Conservation (phyloP, 1,284 basidiomycete species). For the Ganoderma multipileum region DNA sequence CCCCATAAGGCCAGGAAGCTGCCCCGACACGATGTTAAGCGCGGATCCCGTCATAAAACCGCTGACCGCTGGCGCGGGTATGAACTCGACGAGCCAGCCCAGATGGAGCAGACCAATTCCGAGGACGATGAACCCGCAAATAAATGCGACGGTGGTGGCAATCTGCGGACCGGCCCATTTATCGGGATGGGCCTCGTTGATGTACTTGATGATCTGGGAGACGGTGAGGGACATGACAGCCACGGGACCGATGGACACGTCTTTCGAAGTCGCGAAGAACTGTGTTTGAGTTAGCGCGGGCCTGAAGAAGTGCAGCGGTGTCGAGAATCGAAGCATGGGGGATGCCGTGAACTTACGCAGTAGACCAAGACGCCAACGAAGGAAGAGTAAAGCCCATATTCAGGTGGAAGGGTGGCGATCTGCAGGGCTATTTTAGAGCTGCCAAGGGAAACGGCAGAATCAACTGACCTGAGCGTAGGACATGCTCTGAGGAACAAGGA, state of each 20-base stretch:
- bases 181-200: conserved; percentile 58
- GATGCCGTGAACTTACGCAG: conserved; percentile 56
- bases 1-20: conserved; percentile 86
- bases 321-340: conserved; percentile 31
- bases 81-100: conserved; percentile 96
- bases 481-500: conserved; percentile 88
- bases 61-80: conserved; percentile 88
- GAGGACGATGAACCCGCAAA: conserved; percentile 93
- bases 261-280: conserved; percentile 95
- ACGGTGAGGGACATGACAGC: conserved; percentile 96
- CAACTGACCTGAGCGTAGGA: conserved; percentile 71
- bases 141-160: conserved; percentile 84
- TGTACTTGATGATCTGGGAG: conserved; percentile 77
- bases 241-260: conserved; percentile 93
- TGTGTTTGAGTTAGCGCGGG: conserved; percentile 38
- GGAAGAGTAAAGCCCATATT: conserved; percentile 95
- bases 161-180: conserved; percentile 75
- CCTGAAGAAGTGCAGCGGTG: conserved; percentile 17
- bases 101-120: conserved; percentile 88
- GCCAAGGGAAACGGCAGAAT: background rate
- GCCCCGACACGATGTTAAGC: conserved; percentile 84
- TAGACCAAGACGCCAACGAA: conserved; percentile 90
- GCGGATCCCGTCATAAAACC: conserved; percentile 95
- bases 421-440: conserved; percentile 44
- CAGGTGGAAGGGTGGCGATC: conserved; percentile 83